Base-by-base conservation (phyloP, 805 yeast species). In the Brettanomyces anomalus region DNA sequence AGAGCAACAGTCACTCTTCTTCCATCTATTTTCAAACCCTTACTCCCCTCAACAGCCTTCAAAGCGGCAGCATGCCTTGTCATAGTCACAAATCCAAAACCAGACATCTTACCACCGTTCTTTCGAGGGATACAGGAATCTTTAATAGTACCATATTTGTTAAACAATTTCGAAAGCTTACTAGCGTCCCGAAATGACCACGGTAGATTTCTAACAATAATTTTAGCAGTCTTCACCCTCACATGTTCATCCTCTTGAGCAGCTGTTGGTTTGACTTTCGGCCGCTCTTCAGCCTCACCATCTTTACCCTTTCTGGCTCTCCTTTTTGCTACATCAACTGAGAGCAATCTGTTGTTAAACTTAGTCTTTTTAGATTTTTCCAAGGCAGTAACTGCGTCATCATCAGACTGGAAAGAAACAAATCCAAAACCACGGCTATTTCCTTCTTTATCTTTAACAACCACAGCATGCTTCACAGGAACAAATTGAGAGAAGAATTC, bases 21-120 rank as follows among this genome's bases (percentile, higher is more conserved):
- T 3, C 88, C 97, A 53, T 79, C 87, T 42, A 93, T 85, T 61
- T 85, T 79, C 57, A 89, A 64, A 6, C 84, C 95, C 41, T 70
- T 73, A 18, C 79, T 69, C 30, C 74, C 87, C 53, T 85, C 85
- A 31, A 89, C 78, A 1, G 96, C 97, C 44, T 67, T 71, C 52
- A 77, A 81, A 40, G 98, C 97, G 48, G 81, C 77, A 24, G 76
- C 65, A 48, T 78, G 71, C 55, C 82, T 85, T 56, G 78, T 78
- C 95, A 93, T 84, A 1, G 93, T 83, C 8, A 93, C 88, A 61
- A 93, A 93, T 0, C 88, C 98, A 72, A 90, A 93, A 10, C 98
- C 98, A 46, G 82, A 68, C 93, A 93, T 84, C 59, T 76, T 80
- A 14, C 96, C 96, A 40, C 87, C 94, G 39, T 75, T 72, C 56